Evolutionary conservation across 1,284 basidiomycete species (phyloP).

Genomic region (Entoloma clypeatum): DNA sequence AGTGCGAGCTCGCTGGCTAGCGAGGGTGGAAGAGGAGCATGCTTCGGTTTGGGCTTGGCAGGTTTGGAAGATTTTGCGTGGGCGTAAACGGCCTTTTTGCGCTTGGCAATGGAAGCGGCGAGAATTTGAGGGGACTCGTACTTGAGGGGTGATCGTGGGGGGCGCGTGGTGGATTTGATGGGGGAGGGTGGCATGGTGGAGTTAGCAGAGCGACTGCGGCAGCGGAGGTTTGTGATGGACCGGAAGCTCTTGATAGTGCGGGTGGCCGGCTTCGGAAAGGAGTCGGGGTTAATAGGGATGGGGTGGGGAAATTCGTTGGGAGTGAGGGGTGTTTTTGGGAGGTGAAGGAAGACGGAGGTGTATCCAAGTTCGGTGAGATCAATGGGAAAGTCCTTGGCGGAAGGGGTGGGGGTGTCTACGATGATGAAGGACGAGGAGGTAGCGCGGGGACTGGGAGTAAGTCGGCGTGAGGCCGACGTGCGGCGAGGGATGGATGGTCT

Average conservation of each 20-base stretch:
- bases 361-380: slow-evolving; percentile 61
- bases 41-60: slow-evolving; percentile 29
- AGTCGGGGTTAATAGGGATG: slow-evolving; percentile 13
- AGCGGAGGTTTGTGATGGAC: slow-evolving; percentile 42
- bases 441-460: slow-evolving; percentile 30
- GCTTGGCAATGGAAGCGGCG: slow-evolving; percentile 35
- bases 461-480: slow-evolving; percentile 25
- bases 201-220: slow-evolving; percentile 32
- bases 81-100: slow-evolving; percentile 45
- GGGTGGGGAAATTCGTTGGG: slow-evolving; percentile 28
- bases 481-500: slow-evolving; percentile 20
- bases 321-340: slow-evolving; percentile 48
- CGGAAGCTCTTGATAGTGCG: slow-evolving; percentile 36
- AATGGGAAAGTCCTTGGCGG: slow-evolving; percentile 40
- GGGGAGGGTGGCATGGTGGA: slow-evolving; percentile 15
- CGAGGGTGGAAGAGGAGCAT: slow-evolving; percentile 39
- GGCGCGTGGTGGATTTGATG: slow-evolving; percentile 17
- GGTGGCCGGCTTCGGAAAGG: slow-evolving; percentile 17
- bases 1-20: slow-evolving; percentile 61
- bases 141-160: slow-evolving; percentile 22
- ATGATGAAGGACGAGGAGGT: slow-evolving; percentile 39
- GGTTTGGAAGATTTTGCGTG: slow-evolving; percentile 12
- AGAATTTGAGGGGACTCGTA: slow-evolving; percentile 21
- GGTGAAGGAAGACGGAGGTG: slow-evolving; percentile 57
- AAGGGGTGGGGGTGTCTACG: slow-evolving; percentile 36